Evolutionary conservation across 306 rosid genomes (phyloP).

Genomic region (barrel medic (Medicago truncatula)): MtrunA17r5.0-ANR NC_053048.1:5303001-5303500

Average conservation of each 20-base stretch:
- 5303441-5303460: not conserved
- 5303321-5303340: slow-evolving; percentile 19
- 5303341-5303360: slow-evolving; percentile 19
- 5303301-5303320: slow-evolving; percentile 31
- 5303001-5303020: no score
- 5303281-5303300: slow-evolving; percentile 24
- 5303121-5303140: no score
- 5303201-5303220: no score
- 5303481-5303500: slow-evolving; percentile 30
- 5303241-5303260: slow-evolving; percentile 18
- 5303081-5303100: no score
- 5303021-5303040: no score
- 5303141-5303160: no score
- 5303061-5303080: no score
- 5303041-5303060: no score
- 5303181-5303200: no score
- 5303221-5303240: not conserved
- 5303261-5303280: slow-evolving; percentile 4
- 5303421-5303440: slow-evolving; percentile 20
- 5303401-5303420: slow-evolving; percentile 10
- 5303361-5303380: slow-evolving; percentile 22
- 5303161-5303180: no score
- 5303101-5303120: no score
- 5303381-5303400: not conserved
- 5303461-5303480: not conserved